Percentiles rank a stretch among this genome's conserved stretches.
Evolutionary conservation across 176 grass and related monocot species (phyloP).

Genomic region (maize (Zea mays)): DNA sequence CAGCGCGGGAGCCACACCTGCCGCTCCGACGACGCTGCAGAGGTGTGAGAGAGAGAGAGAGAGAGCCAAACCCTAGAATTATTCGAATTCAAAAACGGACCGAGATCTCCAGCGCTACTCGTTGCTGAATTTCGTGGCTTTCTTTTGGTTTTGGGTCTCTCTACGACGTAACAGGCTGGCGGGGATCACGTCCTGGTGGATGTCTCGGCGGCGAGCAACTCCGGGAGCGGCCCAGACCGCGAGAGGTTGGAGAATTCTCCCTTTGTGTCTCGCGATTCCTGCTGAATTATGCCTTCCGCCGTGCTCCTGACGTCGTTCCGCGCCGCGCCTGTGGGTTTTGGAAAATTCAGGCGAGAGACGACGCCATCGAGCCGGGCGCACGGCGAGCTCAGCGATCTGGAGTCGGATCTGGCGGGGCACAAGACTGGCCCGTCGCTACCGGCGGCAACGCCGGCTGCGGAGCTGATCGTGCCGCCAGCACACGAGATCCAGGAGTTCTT

Average conservation of each 20-base stretch:
- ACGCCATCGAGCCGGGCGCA: conserved; percentile 53
- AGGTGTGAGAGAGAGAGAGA: conserved; percentile 42
- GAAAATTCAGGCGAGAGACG: conserved; percentile 57
- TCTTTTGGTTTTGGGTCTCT: neutral
- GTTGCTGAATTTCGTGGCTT: conserved; percentile 25
- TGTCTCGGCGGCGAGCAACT: conserved; percentile 44
- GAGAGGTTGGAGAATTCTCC: conserved; percentile 51
- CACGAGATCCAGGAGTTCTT: conserved; percentile 79
- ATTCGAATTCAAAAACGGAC: conserved; percentile 33
- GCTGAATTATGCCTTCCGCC: conserved; percentile 37
- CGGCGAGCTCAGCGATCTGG: conserved; percentile 56
- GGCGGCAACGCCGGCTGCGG: neutral
- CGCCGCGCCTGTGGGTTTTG: neutral
- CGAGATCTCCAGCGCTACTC: conserved; percentile 33
- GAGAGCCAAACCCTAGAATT: conserved; percentile 45
- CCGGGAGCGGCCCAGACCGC: conserved; percentile 39
- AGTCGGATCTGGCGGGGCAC: conserved; percentile 46
- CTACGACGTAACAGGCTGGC: conserved; percentile 31
- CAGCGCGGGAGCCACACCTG: conserved; percentile 28
- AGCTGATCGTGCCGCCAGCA: conserved; percentile 39
- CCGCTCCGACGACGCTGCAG: conserved; percentile 39
- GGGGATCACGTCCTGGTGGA: conserved; percentile 35
- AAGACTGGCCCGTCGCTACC: conserved; percentile 19
- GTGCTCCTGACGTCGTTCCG: conserved; percentile 7
- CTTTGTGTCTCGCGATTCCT: neutral